phyloP scores from a whole-genome alignment of 768 basidiomycete species.

The Leccinum fibrillosum region DNA sequence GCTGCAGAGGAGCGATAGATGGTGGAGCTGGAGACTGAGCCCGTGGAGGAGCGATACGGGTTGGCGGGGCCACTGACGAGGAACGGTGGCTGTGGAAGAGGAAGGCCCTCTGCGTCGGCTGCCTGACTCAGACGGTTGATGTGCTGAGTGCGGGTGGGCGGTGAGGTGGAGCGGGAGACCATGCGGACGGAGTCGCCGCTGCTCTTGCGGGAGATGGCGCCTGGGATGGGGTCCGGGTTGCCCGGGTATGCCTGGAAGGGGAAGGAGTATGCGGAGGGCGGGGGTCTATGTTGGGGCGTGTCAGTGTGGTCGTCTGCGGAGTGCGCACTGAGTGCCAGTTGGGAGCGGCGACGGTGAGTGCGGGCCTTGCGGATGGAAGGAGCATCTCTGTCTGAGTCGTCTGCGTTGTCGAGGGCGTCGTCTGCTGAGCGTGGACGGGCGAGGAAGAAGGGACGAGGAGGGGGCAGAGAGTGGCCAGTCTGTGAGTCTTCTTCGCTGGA shows the following conservation, averaged over 20 bases:
- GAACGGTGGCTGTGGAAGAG: constrained; percentile 49
- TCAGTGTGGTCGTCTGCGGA: constrained; percentile 15
- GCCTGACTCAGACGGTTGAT: constrained; percentile 16
- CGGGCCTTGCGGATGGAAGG: constrained; percentile 18
- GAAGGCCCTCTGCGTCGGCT: constrained; percentile 23
- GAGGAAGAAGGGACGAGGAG: constrained; percentile 39
- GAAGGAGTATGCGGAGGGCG: constrained; percentile 40
- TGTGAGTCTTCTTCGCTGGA: constrained; percentile 30
- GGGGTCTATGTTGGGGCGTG: constrained; percentile 20
- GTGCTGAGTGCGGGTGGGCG: constrained; percentile 21
- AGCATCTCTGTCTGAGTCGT: constrained; percentile 30
- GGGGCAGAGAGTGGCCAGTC: constrained; percentile 15
- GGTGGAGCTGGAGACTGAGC: constrained; percentile 22
- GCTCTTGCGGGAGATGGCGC: constrained; percentile 42
- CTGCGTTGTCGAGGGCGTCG: constrained; percentile 23
- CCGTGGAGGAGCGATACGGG: constrained; percentile 37
- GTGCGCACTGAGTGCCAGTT: constrained; percentile 22
- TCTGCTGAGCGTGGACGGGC: constrained; percentile 17
- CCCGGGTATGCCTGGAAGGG: constrained; percentile 65
- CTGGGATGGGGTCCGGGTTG: constrained; percentile 58
- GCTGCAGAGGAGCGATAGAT: constrained; percentile 25
- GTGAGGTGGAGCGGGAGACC: constrained; percentile 22
- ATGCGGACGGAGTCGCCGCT: constrained; percentile 40
- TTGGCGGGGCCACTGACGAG: constrained; percentile 27
- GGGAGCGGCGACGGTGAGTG: constrained; percentile 25